These are phyloP conservation scores for Colletotrichum graminicola DNA, from an alignment of 2,329 filamentous ascomycete genomes.

Conservation along the genomic window DNA sequence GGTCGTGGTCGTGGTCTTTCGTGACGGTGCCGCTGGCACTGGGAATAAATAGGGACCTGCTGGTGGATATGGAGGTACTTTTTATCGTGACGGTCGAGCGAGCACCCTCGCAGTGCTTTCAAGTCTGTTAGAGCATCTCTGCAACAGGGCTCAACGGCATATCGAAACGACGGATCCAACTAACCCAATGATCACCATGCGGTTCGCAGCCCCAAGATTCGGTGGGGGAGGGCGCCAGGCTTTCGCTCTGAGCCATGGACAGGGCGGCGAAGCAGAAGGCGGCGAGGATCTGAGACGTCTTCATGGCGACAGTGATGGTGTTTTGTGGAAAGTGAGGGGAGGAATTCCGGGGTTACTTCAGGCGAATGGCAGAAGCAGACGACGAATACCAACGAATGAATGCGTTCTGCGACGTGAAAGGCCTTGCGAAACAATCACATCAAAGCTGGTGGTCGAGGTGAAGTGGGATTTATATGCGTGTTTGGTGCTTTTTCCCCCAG, in stretches of 20 bases:
- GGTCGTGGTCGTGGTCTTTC: constrained; percentile 1
- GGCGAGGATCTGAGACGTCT: constrained; percentile 38
- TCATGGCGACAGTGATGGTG: constrained; percentile 22
- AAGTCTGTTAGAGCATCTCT: constrained; percentile 2
- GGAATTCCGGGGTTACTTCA: background rate
- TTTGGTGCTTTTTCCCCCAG: background rate
- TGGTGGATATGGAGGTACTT: background rate
- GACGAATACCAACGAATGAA: background rate
- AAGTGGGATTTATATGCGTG: constrained; percentile 19
- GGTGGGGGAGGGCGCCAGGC: constrained; percentile 51
- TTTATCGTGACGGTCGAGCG: background rate
- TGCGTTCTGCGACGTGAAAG: no score
- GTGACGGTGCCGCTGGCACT: constrained; percentile 17
- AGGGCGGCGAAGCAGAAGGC: constrained; percentile 36
- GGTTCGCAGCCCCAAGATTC: constrained; percentile 53
- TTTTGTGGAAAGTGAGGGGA: background rate
- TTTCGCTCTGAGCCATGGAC: constrained; percentile 37
- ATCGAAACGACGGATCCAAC: background rate
- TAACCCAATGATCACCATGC: constrained; percentile 55
- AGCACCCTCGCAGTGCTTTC: constrained; percentile 39
- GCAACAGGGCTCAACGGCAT: background rate
- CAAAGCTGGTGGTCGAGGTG: background rate
- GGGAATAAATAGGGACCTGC: background rate
- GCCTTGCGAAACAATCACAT: background rate
- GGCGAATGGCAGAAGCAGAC: no score